phyloP scores from a whole-genome alignment of 345 rosid species.

The Isatis tinctoria region DNA sequence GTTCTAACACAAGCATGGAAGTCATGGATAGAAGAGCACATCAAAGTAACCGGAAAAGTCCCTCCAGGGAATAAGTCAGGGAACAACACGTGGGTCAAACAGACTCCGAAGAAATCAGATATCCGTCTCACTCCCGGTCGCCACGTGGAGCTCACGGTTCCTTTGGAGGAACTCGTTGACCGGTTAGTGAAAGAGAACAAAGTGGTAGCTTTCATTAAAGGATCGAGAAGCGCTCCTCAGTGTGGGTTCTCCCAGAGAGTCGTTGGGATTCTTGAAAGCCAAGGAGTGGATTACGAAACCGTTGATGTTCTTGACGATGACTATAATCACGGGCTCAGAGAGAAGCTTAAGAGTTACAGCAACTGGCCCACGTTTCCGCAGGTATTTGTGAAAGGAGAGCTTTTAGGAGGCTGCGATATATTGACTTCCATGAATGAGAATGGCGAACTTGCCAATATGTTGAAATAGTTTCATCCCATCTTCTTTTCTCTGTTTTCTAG shows the following conservation, averaged over 20 bases:
- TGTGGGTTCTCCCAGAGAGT: constrained; percentile 96
- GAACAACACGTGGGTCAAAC: constrained; percentile 71
- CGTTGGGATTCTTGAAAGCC: constrained; percentile 68
- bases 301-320: constrained; percentile 91
- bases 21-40: constrained; percentile 95
- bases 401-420: constrained; percentile 87
- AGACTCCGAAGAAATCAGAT: constrained; percentile 66
- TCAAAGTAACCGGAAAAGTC: constrained; percentile 69
- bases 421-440: constrained; percentile 72
- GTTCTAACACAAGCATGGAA: constrained; percentile 85
- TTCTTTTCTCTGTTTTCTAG: not conserved
- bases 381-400: constrained; percentile 69
- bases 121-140: constrained; percentile 92
- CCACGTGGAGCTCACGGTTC: constrained; percentile 69
- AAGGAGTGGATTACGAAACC: constrained; percentile 81
- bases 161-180: constrained; percentile 63
- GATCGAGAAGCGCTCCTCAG: constrained; percentile 80
- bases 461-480: constrained; percentile 31
- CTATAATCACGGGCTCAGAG: constrained; percentile 69
- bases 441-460: constrained; percentile 64
- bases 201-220: constrained; percentile 91
- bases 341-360: constrained; percentile 77
- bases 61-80: constrained; percentile 91
- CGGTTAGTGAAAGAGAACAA: constrained; percentile 78
- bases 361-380: constrained; percentile 96